A percentile compares a stretch with the other conserved stretches of the same genome.
Conservation (phyloP, 2,329 filamentous ascomycete species). For the Macroventuria anomochaeta region DNA sequence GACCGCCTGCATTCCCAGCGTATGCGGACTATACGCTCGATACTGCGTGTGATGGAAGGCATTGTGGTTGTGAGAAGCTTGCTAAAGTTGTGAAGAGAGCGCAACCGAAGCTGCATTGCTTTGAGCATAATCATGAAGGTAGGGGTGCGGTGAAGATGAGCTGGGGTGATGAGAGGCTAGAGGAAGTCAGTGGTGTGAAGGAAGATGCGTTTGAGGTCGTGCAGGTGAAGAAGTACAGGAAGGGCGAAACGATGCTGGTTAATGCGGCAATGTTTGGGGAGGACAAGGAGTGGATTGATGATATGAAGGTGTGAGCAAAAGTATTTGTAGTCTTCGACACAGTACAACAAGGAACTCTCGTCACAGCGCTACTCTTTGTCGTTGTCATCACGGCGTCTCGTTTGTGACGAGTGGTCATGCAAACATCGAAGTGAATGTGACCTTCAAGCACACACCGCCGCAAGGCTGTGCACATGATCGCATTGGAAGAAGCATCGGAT, state of each 20-base stretch:
- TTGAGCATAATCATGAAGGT: constrained; percentile 66
- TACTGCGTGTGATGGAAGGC: constrained; percentile 29
- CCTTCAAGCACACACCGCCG: no score
- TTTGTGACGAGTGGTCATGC: no score
- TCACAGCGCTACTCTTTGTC: no score
- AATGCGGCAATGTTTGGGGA: constrained; percentile 1
- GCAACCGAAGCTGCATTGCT: constrained; percentile 62
- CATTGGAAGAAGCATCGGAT: no score
- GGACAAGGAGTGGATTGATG: background rate
- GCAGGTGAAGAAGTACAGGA: no score
- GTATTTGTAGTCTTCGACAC: no score
- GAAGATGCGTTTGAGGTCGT: no score
- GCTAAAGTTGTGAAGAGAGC: constrained; percentile 55
- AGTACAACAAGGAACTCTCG: no score
- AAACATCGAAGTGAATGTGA: no score
- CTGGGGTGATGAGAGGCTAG: background rate
- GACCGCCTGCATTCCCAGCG: constrained; percentile 53
- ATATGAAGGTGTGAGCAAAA: background rate
- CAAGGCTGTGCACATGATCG: no score
- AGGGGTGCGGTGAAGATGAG: constrained; percentile 21
- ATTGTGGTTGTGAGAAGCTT: constrained; percentile 63
- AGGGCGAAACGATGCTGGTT: background rate
- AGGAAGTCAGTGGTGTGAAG: background rate
- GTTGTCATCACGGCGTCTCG: no score
- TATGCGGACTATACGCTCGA: constrained; percentile 55